These are phyloP conservation scores for Colletotrichum sp. DNA, from an alignment of 2,329 filamentous ascomycete genomes.

Conservation along the genomic window DNA sequence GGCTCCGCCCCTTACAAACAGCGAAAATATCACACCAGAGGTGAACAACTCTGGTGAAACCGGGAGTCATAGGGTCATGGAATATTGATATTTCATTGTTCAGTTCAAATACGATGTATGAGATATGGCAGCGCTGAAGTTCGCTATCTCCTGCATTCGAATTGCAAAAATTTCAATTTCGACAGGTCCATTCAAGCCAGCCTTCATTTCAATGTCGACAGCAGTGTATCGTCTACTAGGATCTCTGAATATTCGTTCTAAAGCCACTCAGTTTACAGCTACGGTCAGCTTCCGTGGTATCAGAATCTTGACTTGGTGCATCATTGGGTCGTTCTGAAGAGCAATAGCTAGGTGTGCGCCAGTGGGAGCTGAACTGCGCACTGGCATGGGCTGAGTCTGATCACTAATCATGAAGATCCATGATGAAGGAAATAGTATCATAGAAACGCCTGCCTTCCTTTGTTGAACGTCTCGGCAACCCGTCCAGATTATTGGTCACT, in stretches of 20 bases:
- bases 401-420: background rate
- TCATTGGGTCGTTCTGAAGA: background rate
- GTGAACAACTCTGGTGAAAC: background rate
- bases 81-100: background rate
- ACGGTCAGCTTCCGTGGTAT: background rate
- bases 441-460: background rate
- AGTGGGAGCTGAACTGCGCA: background rate
- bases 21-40: background rate
- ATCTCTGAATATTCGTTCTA: background rate
- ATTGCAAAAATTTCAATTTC: background rate
- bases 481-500: background rate
- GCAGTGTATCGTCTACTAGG: background rate
- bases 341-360: background rate
- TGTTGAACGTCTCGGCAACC: background rate
- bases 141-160: background rate
- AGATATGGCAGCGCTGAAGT: background rate
- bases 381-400: background rate
- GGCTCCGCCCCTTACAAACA: background rate
- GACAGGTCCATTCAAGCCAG: background rate
- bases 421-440: background rate
- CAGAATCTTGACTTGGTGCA: background rate
- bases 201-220: background rate
- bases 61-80: background rate
- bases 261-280: background rate
- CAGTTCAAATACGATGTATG: background rate